These are phyloP conservation scores for Stachybotrys echinatus DNA, from an alignment of 2,329 filamentous ascomycete species.

Conservation along the genomic window DNA sequence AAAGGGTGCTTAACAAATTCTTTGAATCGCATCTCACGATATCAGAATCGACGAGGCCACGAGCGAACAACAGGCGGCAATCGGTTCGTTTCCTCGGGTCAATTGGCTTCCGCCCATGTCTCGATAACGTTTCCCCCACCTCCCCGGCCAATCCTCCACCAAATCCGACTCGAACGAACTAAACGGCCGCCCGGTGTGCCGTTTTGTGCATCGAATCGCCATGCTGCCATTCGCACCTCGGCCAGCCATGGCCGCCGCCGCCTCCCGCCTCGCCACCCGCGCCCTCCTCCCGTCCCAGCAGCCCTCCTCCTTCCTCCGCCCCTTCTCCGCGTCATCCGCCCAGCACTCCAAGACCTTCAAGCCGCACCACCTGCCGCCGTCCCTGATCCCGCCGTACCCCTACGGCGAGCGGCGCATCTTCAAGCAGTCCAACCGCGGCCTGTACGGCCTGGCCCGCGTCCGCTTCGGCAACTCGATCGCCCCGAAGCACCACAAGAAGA, in stretches of 20 bases:
- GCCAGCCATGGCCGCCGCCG: conserved; percentile 1
- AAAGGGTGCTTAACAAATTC: too few relatives aligned
- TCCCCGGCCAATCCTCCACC: too few relatives aligned
- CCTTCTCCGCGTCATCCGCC: conserved; percentile 31
- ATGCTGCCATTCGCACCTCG: neutral
- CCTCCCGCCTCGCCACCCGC: conserved; percentile 9
- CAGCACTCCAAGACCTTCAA: conserved; percentile 34
- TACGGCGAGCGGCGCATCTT: conserved; percentile 65
- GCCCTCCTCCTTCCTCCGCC: conserved; percentile 7
- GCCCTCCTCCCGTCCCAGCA: neutral
- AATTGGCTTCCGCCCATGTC: neutral
- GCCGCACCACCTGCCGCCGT: conserved; percentile 37
- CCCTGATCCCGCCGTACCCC: conserved; percentile 62
- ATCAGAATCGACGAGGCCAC: too few relatives aligned
- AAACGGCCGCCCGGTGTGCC: too few relatives aligned
- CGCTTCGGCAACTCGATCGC: conserved; percentile 78
- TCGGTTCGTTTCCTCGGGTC: too few relatives aligned
- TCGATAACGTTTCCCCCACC: too few relatives aligned
- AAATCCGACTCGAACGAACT: too few relatives aligned
- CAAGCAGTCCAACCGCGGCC: conserved; percentile 74
- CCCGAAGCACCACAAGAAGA: conserved; percentile 63
- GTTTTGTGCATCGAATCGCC: neutral
- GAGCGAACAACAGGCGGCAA: too few relatives aligned
- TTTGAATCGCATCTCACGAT: too few relatives aligned
- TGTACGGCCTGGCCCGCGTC: conserved; percentile 66